Conservation (phyloP, 495 filamentous ascomycete genomes). For the Penicillium riverlandense region DNA sequence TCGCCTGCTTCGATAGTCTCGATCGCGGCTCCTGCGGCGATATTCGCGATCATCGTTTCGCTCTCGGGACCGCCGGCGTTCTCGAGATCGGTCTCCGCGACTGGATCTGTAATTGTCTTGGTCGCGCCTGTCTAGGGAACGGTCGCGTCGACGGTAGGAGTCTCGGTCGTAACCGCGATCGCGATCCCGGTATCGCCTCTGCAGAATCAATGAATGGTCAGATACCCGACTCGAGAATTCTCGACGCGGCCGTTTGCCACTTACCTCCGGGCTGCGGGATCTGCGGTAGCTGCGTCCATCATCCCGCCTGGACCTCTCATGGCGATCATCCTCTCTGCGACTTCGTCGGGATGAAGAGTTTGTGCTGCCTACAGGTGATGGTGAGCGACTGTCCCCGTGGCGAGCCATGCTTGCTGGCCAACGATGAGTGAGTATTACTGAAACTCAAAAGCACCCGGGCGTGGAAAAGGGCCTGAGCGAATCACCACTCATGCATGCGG, state of each 20-base stretch:
- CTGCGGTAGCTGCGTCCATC: slow-evolving; percentile 54
- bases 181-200: slow-evolving; percentile 57
- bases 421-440: slow-evolving; percentile 60
- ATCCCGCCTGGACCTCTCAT: slow-evolving; percentile 58
- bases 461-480: slow-evolving; percentile 1
- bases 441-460: slow-evolving; percentile 30
- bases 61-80: slow-evolving; percentile 52
- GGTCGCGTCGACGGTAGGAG: slow-evolving; percentile 61
- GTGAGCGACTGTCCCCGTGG: slow-evolving; percentile 88
- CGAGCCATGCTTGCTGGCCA: slow-evolving; percentile 75
- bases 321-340: slow-evolving; percentile 72
- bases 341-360: slow-evolving; percentile 64
- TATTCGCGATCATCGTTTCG: slow-evolving; percentile 53
- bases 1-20: slow-evolving; percentile 68
- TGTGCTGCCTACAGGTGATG: slow-evolving; percentile 89
- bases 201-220: slow-evolving; percentile 18
- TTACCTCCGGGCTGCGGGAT: slow-evolving; percentile 69
- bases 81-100: slow-evolving; percentile 58
- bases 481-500: slow-evolving; percentile 8
- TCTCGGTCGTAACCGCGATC: slow-evolving; percentile 53
- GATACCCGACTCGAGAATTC: slow-evolving; percentile 6
- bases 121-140: slow-evolving; percentile 64
- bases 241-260: slow-evolving; percentile 12
- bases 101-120: slow-evolving; percentile 58
- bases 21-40: slow-evolving; percentile 62